Evolutionary conservation across 2,329 filamentous ascomycete genomes (phyloP).

Genomic region (Talaromyces pinophilus): DNA sequence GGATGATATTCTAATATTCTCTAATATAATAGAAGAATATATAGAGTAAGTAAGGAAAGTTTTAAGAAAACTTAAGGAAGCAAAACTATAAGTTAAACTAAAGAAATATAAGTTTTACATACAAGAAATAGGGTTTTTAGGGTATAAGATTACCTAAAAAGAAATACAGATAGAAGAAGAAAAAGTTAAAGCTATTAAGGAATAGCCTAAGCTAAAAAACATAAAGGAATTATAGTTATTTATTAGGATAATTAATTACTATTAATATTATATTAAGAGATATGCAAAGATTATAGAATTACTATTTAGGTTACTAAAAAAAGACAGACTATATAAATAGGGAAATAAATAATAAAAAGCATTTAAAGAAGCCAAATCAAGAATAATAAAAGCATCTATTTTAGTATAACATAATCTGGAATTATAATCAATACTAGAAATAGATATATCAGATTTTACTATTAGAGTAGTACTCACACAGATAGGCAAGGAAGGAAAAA

Average conservation of each 20-base stretch:
- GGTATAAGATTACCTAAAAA: not conserved
- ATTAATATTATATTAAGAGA: not conserved
- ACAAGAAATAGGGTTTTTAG: conserved; percentile 13
- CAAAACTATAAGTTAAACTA: conserved; percentile 5
- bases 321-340: not conserved
- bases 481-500: too few relatives aligned
- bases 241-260: not conserved
- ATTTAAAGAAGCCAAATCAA: not conserved
- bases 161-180: conserved; percentile 8
- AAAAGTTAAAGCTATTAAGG: not conserved
- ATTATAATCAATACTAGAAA: not conserved
- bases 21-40: conserved; percentile 2
- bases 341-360: not conserved
- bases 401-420: not conserved
- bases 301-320: not conserved
- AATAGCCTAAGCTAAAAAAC: not conserved
- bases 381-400: not conserved
- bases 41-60: not conserved
- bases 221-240: too few relatives aligned
- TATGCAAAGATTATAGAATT: not conserved
- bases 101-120: conserved; percentile 12
- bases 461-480: too few relatives aligned
- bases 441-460: too few relatives aligned
- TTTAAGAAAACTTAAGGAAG: not conserved
- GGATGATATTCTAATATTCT: conserved; percentile 14